These are phyloP conservation scores for Podila horticola DNA, from an alignment of 192 early-diverging fungal genomes.

Conservation along the genomic window DNA sequence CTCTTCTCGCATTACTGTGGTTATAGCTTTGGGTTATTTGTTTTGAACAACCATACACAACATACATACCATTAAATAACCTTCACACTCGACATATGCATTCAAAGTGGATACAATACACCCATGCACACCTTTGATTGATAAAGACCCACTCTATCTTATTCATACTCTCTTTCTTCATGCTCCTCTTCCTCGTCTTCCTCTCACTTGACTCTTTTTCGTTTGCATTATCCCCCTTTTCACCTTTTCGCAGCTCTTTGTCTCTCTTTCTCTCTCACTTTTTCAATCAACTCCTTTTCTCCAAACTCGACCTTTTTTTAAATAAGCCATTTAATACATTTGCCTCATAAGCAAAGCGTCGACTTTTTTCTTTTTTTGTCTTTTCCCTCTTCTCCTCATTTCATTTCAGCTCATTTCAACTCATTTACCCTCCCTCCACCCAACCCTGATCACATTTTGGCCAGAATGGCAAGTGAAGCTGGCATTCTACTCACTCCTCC, in stretches of 20 bases:
- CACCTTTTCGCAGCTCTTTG: not conserved
- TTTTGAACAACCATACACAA: no score
- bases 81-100: no score
- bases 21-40: no score
- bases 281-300: not conserved
- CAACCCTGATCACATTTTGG: not conserved
- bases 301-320: not conserved
- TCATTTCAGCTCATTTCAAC: not conserved
- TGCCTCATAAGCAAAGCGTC: not conserved
- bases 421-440: not conserved
- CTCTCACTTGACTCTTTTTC: not conserved
- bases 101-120: no score
- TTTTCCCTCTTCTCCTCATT: slow-evolving; percentile 2
- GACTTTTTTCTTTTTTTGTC: not conserved
- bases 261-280: slow-evolving; percentile 3
- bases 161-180: not conserved
- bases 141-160: no score
- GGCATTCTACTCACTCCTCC: slow-evolving; percentile 21
- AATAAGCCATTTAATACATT: no score
- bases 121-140: no score
- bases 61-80: no score
- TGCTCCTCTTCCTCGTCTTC: not conserved
- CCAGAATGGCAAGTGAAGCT: slow-evolving; percentile 8
- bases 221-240: slow-evolving; percentile 1
- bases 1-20: not conserved